Percentiles rank a stretch among this genome's conserved stretches.
phyloP scores from a whole-genome alignment of 805 yeast species.

The Suhomyces faveliae region DNA sequence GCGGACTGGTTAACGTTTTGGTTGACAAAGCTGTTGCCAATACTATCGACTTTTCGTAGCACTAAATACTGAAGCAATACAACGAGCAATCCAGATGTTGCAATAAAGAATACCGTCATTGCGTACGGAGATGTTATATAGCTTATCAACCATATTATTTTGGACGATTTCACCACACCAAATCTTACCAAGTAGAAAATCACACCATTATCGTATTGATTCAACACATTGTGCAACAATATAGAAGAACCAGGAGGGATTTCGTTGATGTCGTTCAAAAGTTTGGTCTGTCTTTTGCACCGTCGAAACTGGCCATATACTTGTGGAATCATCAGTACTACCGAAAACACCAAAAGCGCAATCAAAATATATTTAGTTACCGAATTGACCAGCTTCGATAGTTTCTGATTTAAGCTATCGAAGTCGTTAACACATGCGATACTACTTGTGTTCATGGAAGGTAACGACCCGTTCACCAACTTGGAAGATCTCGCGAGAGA shows the following conservation, averaged over 20 bases:
- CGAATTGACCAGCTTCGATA: conserved; percentile 26
- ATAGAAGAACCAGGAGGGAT: conserved; percentile 2
- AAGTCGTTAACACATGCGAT: background rate
- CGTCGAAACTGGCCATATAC: conserved; percentile 43
- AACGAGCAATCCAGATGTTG: conserved; percentile 54
- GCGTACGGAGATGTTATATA: conserved; percentile 58
- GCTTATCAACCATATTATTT: conserved; percentile 8
- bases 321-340: conserved; percentile 42
- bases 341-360: conserved; percentile 29
- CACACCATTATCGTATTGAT: conserved; percentile 6
- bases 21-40: background rate
- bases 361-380: conserved; percentile 41
- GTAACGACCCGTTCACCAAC: conserved; percentile 3
- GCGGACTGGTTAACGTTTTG: background rate
- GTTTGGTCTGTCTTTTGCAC: conserved; percentile 47
- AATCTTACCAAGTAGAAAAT: conserved; percentile 8
- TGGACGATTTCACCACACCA: background rate
- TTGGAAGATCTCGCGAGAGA: background rate
- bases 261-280: conserved; percentile 19
- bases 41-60: conserved; percentile 24
- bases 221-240: conserved; percentile 4
- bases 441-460: background rate
- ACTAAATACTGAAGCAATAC: conserved; percentile 55
- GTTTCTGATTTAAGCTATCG: background rate
- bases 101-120: conserved; percentile 48